These are phyloP conservation scores for Schwanniomyces occidentalis DNA, from an alignment of 805 yeast genomes.

Conservation along the genomic window DNA sequence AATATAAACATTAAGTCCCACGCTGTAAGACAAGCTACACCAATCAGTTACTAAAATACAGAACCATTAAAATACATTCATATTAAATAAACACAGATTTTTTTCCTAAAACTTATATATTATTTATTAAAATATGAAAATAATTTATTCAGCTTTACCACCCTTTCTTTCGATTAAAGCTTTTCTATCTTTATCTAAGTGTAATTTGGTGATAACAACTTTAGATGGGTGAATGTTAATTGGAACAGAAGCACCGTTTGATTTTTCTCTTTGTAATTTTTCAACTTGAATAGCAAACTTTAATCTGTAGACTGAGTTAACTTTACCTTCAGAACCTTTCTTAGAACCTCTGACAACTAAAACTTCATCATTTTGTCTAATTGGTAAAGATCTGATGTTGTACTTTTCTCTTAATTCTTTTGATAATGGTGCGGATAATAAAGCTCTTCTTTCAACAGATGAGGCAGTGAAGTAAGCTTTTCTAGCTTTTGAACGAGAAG, in stretches of 20 bases:
- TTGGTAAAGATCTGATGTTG: constrained; percentile 93
- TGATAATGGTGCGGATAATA: constrained; percentile 98
- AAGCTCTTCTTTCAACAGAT: constrained; percentile 89
- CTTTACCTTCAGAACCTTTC: constrained; percentile 99
- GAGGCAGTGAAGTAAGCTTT: constrained; percentile 99
- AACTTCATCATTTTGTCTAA: constrained; percentile 97
- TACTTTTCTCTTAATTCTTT: constrained; percentile 98
- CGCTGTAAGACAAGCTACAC: too few relatives aligned
- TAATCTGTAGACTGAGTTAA: constrained; percentile 98
- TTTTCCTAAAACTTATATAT: constrained; percentile 10
- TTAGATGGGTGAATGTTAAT: constrained; percentile 97
- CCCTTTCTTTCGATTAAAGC: constrained; percentile 97
- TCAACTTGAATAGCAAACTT: constrained; percentile 95
- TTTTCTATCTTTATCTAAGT: constrained; percentile 99
- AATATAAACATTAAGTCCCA: too few relatives aligned
- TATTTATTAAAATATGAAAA: constrained; percentile 12
- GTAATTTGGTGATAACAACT: constrained; percentile 97
- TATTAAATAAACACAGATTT: constrained; percentile 13
- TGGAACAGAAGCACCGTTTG: constrained; percentile 96
- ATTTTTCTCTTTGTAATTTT: constrained; percentile 96
- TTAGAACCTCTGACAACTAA: constrained; percentile 96
- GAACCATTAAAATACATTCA: constrained; percentile 18
- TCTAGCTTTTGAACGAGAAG: constrained; percentile 99
- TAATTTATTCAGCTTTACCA: constrained; percentile 85
- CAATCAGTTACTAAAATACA: too few relatives aligned